phyloP scores from a whole-genome alignment of 495 filamentous ascomycete species.

The Penicillium turbatum region DNA sequence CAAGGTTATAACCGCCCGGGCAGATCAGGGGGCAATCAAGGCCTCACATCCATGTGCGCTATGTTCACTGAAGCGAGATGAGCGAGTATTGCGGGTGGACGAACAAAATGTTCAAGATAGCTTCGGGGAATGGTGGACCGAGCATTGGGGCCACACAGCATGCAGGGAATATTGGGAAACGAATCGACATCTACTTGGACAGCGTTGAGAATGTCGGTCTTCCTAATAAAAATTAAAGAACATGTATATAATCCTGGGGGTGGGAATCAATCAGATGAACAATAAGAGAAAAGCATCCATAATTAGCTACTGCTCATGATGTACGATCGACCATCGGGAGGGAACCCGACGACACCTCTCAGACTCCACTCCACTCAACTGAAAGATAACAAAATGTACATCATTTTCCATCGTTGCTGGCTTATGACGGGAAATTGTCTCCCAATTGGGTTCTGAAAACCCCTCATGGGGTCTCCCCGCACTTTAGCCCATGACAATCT shows the following conservation, averaged over 20 bases:
- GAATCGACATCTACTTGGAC: conserved; percentile 60
- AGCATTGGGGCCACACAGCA: conserved; percentile 78
- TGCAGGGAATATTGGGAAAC: conserved; percentile 83
- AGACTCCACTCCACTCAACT: background rate
- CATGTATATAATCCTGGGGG: no score
- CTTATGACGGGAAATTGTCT: background rate
- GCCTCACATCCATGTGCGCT: conserved; percentile 77
- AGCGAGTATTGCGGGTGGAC: conserved; percentile 72
- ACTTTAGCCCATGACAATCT: background rate
- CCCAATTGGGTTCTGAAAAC: background rate
- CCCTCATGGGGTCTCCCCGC: background rate
- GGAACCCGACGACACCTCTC: background rate
- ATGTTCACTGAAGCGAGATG: conserved; percentile 83
- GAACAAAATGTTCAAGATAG: conserved; percentile 69
- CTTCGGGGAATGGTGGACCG: conserved; percentile 94
- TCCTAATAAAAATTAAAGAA: background rate
- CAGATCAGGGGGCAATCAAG: conserved; percentile 56
- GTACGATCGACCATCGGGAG: background rate
- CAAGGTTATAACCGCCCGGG: conserved; percentile 46
- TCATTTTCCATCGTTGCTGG: background rate
- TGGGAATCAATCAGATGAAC: no score
- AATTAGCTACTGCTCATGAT: no score
- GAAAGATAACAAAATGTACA: background rate
- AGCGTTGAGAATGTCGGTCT: conserved; percentile 46
- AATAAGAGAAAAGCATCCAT: no score